These are phyloP conservation scores for Aeschynomene evenia DNA, from an alignment of 306 rosid species.

Conservation along the genomic window DNA sequence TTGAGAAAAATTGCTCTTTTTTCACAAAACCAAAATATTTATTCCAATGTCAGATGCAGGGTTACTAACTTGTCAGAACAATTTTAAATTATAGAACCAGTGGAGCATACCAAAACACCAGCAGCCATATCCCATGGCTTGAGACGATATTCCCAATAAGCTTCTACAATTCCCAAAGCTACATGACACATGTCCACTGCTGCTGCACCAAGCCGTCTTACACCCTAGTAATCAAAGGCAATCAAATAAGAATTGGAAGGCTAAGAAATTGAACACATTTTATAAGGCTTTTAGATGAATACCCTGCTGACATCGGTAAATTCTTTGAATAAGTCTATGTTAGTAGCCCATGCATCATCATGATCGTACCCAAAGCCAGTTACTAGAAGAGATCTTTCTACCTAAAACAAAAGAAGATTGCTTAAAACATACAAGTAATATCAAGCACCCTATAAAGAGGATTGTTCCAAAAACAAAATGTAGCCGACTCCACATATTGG, in stretches of 20 bases:
- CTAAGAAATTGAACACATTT: constrained; percentile 5
- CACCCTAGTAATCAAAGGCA: constrained; percentile 63
- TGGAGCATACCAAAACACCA: constrained; percentile 74
- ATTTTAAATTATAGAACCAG: constrained; percentile 15
- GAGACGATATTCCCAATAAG: constrained; percentile 97
- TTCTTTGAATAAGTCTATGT: constrained; percentile 80
- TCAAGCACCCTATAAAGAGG: constrained; percentile 2
- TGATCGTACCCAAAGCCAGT: constrained; percentile 98
- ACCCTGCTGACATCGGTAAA: constrained; percentile 98
- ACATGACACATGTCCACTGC: constrained; percentile 99
- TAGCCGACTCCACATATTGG: too few relatives aligned
- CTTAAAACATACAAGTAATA: not conserved
- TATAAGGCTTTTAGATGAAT: constrained; percentile 26
- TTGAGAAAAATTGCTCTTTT: not conserved
- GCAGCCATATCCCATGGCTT: constrained; percentile 99
- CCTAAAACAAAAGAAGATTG: constrained; percentile 47
- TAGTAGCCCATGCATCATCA: constrained; percentile 90
- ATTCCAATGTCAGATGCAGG: not conserved
- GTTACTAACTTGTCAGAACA: not conserved
- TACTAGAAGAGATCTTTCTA: constrained; percentile 84
- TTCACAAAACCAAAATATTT: not conserved
- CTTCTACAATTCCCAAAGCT: constrained; percentile 92
- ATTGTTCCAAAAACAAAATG: not conserved
- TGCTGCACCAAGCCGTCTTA: constrained; percentile 98
- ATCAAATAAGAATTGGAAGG: constrained; percentile 2